Percentiles rank a stretch among this genome's conserved stretches.
phyloP scores from a whole-genome alignment of 2,329 filamentous ascomycete species.

The Penicillium concentricum region DNA sequence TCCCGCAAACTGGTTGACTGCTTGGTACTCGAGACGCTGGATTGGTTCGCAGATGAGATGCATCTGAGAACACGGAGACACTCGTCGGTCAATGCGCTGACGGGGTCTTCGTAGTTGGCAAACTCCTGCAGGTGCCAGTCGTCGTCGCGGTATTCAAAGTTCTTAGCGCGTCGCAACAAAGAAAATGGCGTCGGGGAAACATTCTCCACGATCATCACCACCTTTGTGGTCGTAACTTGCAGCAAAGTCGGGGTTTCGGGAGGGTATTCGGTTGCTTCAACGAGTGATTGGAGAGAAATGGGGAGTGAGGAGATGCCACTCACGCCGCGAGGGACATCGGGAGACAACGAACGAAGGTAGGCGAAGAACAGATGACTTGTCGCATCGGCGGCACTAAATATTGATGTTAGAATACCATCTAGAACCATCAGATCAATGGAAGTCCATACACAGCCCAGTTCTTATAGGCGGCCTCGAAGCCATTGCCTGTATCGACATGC shows the following conservation, averaged over 20 bases:
- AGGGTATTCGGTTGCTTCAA: slow-evolving; percentile 92
- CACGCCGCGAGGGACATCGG: slow-evolving; percentile 66
- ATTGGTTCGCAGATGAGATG: slow-evolving; percentile 86
- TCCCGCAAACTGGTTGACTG: slow-evolving; percentile 73
- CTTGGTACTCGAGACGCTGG: slow-evolving; percentile 68
- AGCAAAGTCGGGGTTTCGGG: slow-evolving; percentile 74
- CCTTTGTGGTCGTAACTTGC: slow-evolving; percentile 77
- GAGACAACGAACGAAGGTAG: slow-evolving; percentile 84
- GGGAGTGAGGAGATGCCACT: slow-evolving; percentile 83
- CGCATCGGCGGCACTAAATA: slow-evolving; percentile 78
- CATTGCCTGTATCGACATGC: slow-evolving; percentile 78
- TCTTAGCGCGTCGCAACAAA: slow-evolving; percentile 81
- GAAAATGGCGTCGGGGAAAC: slow-evolving; percentile 95
- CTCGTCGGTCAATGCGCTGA: slow-evolving; percentile 86
- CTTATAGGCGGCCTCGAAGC: slow-evolving; percentile 92
- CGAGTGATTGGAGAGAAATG: slow-evolving; percentile 82
- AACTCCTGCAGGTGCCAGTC: slow-evolving; percentile 82
- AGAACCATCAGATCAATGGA: not conserved
- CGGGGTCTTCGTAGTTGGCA: slow-evolving; percentile 83
- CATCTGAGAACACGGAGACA: slow-evolving; percentile 85
- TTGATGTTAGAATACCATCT: slow-evolving; percentile 29
- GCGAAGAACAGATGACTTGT: slow-evolving; percentile 98
- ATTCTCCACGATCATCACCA: slow-evolving; percentile 93
- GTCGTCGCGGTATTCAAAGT: slow-evolving; percentile 92
- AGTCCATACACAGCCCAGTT: slow-evolving; percentile 71